phyloP scores from a whole-genome alignment of 805 yeast species.

The Candida nitratophila region DNA sequence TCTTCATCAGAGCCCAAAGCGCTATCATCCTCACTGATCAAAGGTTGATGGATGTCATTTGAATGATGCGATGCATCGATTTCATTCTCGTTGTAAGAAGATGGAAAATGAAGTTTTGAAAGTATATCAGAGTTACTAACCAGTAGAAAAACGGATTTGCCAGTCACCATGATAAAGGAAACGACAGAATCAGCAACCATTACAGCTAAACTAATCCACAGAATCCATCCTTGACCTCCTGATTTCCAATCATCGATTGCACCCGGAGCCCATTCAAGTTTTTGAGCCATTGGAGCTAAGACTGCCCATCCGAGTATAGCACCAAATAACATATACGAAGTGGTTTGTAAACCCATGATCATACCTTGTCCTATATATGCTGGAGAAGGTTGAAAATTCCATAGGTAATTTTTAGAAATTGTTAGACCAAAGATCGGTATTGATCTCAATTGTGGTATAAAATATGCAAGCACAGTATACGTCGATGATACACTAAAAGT shows the following conservation, averaged over 20 bases:
- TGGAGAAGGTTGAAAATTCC: conserved; percentile 94
- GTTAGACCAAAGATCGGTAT: conserved; percentile 71
- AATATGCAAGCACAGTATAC: conserved; percentile 68
- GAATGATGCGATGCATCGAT: too few relatives aligned
- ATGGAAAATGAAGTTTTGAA: neutral
- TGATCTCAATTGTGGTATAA: conserved; percentile 58
- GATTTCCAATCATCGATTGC: conserved; percentile 86
- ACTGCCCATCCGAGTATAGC: conserved; percentile 88
- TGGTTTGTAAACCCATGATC: conserved; percentile 93
- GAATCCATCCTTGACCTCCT: conserved; percentile 96
- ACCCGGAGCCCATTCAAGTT: conserved; percentile 82
- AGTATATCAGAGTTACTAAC: neutral
- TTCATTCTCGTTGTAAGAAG: too few relatives aligned
- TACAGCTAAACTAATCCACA: conserved; percentile 88
- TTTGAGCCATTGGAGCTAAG: conserved; percentile 72
- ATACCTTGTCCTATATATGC: conserved; percentile 97
- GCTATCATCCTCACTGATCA: neutral
- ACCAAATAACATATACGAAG: conserved; percentile 85
- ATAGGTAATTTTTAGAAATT: conserved; percentile 58
- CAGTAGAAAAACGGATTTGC: conserved; percentile 28
- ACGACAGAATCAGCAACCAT: conserved; percentile 91
- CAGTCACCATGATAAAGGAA: conserved; percentile 59
- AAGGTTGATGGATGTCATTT: neutral
- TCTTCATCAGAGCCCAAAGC: conserved; percentile 16
- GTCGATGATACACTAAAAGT: conserved; percentile 66